These are phyloP conservation scores for Puccinia polysora DNA, from an alignment of 1,284 basidiomycete genomes.

Conservation along the genomic window DNA sequence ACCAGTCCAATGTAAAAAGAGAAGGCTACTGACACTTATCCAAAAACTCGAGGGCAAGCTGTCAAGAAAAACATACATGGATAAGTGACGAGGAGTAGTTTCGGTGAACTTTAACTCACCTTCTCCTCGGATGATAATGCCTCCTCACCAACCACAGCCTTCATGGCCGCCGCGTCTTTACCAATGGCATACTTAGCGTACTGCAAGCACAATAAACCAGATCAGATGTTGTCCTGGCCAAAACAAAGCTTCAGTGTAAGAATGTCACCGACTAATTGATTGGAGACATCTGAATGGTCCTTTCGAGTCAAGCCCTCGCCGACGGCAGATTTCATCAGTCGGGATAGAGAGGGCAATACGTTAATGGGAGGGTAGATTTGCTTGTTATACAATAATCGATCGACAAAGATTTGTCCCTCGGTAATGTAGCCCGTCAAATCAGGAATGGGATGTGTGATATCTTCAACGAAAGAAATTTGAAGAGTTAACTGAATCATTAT, in stretches of 20 bases:
- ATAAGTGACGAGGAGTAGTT: not conserved
- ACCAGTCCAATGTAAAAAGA: not conserved
- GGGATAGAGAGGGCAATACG: slow-evolving; percentile 94
- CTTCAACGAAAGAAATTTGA: slow-evolving; percentile 56
- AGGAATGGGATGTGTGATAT: slow-evolving; percentile 99
- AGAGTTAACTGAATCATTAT: slow-evolving; percentile 39
- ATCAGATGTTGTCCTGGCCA: slow-evolving; percentile 25
- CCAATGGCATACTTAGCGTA: slow-evolving; percentile 97
- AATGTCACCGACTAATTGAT: slow-evolving; percentile 72
- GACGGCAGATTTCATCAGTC: slow-evolving; percentile 99
- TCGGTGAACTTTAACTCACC: slow-evolving; percentile 43
- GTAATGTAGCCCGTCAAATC: slow-evolving; percentile 99
- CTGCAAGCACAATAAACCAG: too few species aligned
- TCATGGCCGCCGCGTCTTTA: slow-evolving; percentile 96
- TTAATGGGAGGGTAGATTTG: slow-evolving; percentile 99
- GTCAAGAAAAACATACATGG: not conserved
- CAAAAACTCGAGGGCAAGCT: slow-evolving; percentile 40
- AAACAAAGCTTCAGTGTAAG: too few species aligned
- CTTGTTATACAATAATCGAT: slow-evolving; percentile 85
- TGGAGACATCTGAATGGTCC: slow-evolving; percentile 98
- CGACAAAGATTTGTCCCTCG: slow-evolving; percentile 96
- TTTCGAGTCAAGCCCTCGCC: slow-evolving; percentile 95
- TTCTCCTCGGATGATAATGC: slow-evolving; percentile 91
- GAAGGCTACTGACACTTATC: slow-evolving; percentile 28
- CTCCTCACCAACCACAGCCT: slow-evolving; percentile 98